Percentiles rank a stretch among this genome's conserved stretches.
phyloP scores from a whole-genome alignment of 1,284 basidiomycete genomes.

The Peniophora sp. region DNA sequence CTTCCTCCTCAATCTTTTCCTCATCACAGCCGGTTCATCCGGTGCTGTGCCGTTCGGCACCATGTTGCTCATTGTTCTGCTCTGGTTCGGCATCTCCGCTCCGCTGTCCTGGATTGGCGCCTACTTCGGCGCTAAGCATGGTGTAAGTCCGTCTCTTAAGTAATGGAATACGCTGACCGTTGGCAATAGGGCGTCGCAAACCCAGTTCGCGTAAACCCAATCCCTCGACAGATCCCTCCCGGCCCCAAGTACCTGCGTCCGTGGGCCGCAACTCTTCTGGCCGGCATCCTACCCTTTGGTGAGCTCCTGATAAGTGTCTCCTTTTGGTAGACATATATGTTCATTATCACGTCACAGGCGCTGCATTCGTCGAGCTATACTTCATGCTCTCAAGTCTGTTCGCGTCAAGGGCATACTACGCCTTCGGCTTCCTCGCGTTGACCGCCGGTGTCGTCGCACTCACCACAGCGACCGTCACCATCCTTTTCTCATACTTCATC shows the following conservation, averaged over 20 bases:
- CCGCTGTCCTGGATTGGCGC: constrained; percentile 72
- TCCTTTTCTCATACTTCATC: constrained; percentile 88
- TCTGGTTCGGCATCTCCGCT: constrained; percentile 97
- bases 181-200: constrained; percentile 52
- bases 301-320: constrained; percentile 4
- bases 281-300: constrained; percentile 92
- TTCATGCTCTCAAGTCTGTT: constrained; percentile 92
- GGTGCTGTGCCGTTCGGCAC: constrained; percentile 97
- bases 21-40: constrained; percentile 81
- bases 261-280: constrained; percentile 73
- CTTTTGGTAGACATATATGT: background rate
- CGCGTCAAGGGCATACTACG: constrained; percentile 90
- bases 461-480: constrained; percentile 86
- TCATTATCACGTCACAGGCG: constrained; percentile 61
- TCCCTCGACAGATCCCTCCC: constrained; percentile 88
- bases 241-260: constrained; percentile 76
- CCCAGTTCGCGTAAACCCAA: constrained; percentile 87
- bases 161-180: background rate
- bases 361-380: constrained; percentile 94
- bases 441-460: constrained; percentile 81
- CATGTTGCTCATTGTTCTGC: constrained; percentile 78
- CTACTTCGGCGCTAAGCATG: constrained; percentile 81
- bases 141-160: constrained; percentile 41
- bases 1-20: constrained; percentile 82
- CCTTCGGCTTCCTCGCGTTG: constrained; percentile 91